Evolutionary conservation across 2,329 filamentous ascomycete species (phyloP).

Genomic region (Teratosphaeria gauchensis): DNA sequence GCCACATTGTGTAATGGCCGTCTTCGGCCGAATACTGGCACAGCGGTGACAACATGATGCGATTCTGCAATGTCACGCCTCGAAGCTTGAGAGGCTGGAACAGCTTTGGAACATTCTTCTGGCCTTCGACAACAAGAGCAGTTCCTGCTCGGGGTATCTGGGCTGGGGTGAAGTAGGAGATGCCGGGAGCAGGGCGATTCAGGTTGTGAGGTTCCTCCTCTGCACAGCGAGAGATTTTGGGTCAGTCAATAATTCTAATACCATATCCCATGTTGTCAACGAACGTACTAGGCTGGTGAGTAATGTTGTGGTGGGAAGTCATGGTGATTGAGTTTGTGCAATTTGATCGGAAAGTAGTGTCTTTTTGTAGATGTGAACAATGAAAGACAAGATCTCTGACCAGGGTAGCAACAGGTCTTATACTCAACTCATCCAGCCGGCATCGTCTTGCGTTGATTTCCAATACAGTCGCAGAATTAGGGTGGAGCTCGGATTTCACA

Average conservation of each 20-base stretch:
- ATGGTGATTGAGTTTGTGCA: neutral
- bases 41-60: slow-evolving; percentile 53
- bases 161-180: slow-evolving; percentile 40
- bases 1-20: slow-evolving; percentile 70
- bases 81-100: slow-evolving; percentile 50
- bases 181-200: slow-evolving; percentile 35
- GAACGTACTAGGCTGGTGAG: neutral
- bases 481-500: neutral
- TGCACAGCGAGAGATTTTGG: no score
- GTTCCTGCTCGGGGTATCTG: slow-evolving; percentile 40
- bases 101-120: slow-evolving; percentile 46
- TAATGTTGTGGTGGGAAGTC: slow-evolving; percentile 9
- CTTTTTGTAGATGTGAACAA: neutral
- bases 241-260: no score
- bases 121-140: slow-evolving; percentile 36
- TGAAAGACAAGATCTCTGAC: neutral
- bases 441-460: no score
- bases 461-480: neutral
- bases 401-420: neutral
- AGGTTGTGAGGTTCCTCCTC: slow-evolving; percentile 12
- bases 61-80: slow-evolving; percentile 54
- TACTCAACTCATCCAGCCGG: no score
- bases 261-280: no score
- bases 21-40: slow-evolving; percentile 60
- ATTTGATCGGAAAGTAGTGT: neutral